Evolutionary conservation across 1,139 yeast genomes (phyloP), one percentile per base, ranked within the genome.

Genomic region (Nadsonia starkeyi-henricii): DNA sequence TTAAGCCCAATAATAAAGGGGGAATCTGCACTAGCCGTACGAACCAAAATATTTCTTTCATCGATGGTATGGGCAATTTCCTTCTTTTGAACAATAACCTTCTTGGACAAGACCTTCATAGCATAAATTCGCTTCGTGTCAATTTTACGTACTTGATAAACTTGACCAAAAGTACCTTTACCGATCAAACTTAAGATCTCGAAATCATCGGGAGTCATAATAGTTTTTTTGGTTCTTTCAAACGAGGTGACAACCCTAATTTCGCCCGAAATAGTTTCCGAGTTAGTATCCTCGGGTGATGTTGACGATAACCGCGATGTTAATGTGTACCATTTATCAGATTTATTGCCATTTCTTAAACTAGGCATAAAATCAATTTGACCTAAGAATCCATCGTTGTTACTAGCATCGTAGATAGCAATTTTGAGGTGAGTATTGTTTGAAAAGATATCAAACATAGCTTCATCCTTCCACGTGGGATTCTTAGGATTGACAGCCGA

Each of bases 31-130:
- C 79, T 70, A 5, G 85, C 78, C 2, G 97, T 89, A 56, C 96
- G 79, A 21, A 89, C 97, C 53, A 91, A 70, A 56, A 91, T 91
- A 63, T 91, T 85, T 58, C 98, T 74, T 69, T 91, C 98, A 39
- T 97, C 97, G 58, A 91, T 86, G 2, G 98, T 91, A 65, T 91
- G 98, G 1, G 96, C 96, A 57, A 91, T 84, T 67, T 91, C 98
- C 66, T 89, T 89, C 74, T 89, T 91, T 66, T 85, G 88, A 48
- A 91, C 96, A 67, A 91, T 91, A 44, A 88, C 93, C 63, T 88
- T 88, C 64, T 91, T 91, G 36, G 94, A 83, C 50, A 91, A 75
- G 23, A 91, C 94, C 67, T 91, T 91, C 98, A 91, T 91, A 45
- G 98, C 98, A 63, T 91, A 91, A 52, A 91, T 81, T 58, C 96